Conservation (phyloP, 768 basidiomycete genomes). For the Russula dissimulans region DNA sequence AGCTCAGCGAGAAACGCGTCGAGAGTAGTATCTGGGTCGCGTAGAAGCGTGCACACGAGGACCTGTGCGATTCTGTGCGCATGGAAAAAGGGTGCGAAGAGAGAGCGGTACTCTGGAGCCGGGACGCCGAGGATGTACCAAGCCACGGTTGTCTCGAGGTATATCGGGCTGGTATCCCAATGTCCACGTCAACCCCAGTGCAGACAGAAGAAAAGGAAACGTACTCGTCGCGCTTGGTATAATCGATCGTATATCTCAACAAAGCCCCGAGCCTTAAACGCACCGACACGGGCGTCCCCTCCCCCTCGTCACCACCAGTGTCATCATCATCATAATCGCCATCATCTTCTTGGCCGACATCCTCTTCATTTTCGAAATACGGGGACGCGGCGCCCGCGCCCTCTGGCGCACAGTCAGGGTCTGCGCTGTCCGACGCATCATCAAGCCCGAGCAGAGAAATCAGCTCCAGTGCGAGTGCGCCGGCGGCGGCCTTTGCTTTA, state of each 20-base stretch:
- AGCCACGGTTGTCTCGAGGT: constrained; percentile 34
- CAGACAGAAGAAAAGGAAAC: constrained; percentile 22
- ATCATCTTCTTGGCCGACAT: constrained; percentile 25
- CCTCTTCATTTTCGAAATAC: constrained; percentile 31
- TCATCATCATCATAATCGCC: constrained; percentile 26
- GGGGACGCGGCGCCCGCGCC: constrained; percentile 48
- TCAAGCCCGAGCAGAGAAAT: constrained; percentile 38
- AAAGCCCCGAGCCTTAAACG: constrained; percentile 40
- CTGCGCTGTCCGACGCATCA: constrained; percentile 32
- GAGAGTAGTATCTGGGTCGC: not conserved
- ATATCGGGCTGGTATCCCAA: constrained; percentile 43
- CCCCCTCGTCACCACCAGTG: constrained; percentile 19
- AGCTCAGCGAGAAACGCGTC: constrained; percentile 1
- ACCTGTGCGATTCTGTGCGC: constrained; percentile 8
- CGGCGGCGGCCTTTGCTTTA: not conserved
- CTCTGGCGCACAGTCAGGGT: constrained; percentile 29
- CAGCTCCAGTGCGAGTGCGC: constrained; percentile 32
- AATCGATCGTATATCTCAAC: constrained; percentile 42
- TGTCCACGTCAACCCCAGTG: not conserved
- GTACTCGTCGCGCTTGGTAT: constrained; percentile 41
- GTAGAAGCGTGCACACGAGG: constrained; percentile 7
- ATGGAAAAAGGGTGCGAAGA: constrained; percentile 8
- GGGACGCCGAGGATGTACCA: constrained; percentile 5
- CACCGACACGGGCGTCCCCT: constrained; percentile 11
- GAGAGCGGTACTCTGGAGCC: not conserved